Evolutionary conservation across 768 basidiomycete genomes (phyloP).

Genomic region (Pisolithus marmoratus): DNA sequence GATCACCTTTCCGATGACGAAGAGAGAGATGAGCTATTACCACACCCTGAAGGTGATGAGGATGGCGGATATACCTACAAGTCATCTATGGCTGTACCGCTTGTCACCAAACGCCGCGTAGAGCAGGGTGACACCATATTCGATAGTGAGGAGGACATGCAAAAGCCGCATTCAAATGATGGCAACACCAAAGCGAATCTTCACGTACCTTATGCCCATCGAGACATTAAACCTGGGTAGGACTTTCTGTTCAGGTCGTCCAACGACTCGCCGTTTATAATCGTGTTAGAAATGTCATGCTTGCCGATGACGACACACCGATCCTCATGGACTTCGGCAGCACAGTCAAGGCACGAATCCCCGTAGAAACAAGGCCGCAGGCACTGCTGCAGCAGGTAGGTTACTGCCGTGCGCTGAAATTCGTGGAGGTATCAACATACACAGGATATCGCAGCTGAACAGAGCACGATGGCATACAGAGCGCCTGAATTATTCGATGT

Average conservation of each 20-base stretch:
- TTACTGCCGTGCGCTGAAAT: conserved; percentile 2
- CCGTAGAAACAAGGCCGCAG: conserved; percentile 75
- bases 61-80: conserved; percentile 71
- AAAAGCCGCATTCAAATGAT: conserved; percentile 36
- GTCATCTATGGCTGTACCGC: conserved; percentile 45
- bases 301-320: conserved; percentile 86
- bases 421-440: neutral
- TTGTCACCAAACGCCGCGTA: conserved; percentile 48
- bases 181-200: conserved; percentile 39
- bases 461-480: conserved; percentile 97
- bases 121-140: conserved; percentile 64
- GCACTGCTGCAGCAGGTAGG: conserved; percentile 83
- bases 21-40: conserved; percentile 67
- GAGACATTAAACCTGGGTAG: conserved; percentile 95
- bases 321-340: conserved; percentile 99
- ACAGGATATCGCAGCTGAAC: conserved; percentile 92
- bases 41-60: conserved; percentile 68
- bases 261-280: neutral
- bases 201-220: conserved; percentile 87
- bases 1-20: conserved; percentile 41
- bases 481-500: conserved; percentile 98
- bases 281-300: conserved; percentile 81
- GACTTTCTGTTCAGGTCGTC: conserved; percentile 20
- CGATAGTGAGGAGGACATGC: conserved; percentile 73
- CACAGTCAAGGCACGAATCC: conserved; percentile 77